Base-by-base conservation (phyloP, 352 stramenopile genomes). In the Phytopythium litorale region DNA sequence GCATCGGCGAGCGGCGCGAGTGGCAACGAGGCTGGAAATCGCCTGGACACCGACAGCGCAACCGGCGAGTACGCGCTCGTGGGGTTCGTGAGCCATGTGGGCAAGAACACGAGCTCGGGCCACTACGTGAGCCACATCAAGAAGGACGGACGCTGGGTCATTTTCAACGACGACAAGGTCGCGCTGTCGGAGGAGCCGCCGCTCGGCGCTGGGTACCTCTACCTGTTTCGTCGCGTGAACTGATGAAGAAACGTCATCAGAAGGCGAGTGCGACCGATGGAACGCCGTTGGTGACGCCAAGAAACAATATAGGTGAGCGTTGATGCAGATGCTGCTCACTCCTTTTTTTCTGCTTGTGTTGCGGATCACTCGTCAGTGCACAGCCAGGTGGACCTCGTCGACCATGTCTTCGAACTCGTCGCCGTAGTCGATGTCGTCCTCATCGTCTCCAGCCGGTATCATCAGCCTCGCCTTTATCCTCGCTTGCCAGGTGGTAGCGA, bases 81-180 rank as follows among this genome's bases (percentile, higher is more conserved):
- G 13, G 97, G 96, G n/a, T 97, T 99, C 71, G 89, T 99, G 50
- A 99, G 94, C 62, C 98, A 99, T 73, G 98, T 99, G 58, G 98
- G 98, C 42, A 98, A 97, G 67, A 99, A 98, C 73, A 98, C 96
- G 11, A 96, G 81, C 71, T 98, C 93, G 65, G 98, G 98, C 0
- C 98, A 99, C 75, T 99, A 99, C 74, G 97, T 99, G 30, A 94
- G 87, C 42, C 97, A 99, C 75, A 89, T 99, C 72, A 98, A 98
- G 75, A 98, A 98, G 67, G 72, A 98, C 19, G 92, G 87, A 8
- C 87, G 91, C 61, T 99, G 97, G 97, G 79, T 99, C 49, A 99
- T 99, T 67, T 99, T 99, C 72, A 99, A 99, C 74, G 98, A 99
- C 68, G 92, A 98, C 73, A 99, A 99, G 75, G 96, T 99, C 18